These are phyloP conservation scores for Candida chauliodis DNA, from an alignment of 805 yeast species.

Conservation along the genomic window DNA sequence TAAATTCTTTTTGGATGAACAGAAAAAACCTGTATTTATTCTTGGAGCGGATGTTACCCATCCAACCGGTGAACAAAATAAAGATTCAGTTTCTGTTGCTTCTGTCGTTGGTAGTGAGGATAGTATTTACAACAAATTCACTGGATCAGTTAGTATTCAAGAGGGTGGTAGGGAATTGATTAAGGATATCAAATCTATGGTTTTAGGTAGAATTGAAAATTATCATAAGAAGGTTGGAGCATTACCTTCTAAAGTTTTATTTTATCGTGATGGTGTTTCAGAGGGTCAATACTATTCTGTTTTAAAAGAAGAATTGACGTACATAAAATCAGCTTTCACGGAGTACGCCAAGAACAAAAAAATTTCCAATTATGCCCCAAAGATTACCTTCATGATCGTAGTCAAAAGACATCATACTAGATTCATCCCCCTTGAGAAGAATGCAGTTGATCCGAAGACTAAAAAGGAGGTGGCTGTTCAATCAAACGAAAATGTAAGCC, in stretches of 20 bases:
- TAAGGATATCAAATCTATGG: conserved; percentile 8
- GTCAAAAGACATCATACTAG: conserved; percentile 11
- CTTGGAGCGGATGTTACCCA: conserved; percentile 12
- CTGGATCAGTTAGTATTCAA: conserved; percentile 9
- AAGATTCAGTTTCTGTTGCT: conserved; percentile 9
- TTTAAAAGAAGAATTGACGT: conserved; percentile 8
- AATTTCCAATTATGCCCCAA: conserved; percentile 5
- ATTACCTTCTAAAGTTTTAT: conserved; percentile 7
- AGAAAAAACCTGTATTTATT: conserved; percentile 8
- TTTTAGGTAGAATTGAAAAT: conserved; percentile 9
- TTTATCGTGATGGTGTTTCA: conserved; percentile 12
- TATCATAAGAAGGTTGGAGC: conserved; percentile 6
- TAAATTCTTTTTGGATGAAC: conserved; percentile 4
- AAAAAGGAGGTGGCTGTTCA: conserved; percentile 8
- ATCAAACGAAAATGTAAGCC: conserved; percentile 9
- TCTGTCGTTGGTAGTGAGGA: conserved; percentile 12
- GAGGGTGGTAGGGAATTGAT: conserved; percentile 10
- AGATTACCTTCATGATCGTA: conserved; percentile 10
- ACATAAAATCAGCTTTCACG: conserved; percentile 8
- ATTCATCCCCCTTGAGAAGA: conserved; percentile 9
- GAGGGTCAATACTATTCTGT: conserved; percentile 12
- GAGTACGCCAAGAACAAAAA: conserved; percentile 8
- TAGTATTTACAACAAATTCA: conserved; percentile 9
- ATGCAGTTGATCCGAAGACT: conserved; percentile 4
- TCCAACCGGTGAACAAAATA: conserved; percentile 7